Percentiles rank a stretch among this genome's conserved stretches.
Evolutionary conservation across 352 stramenopile species (phyloP).

Genomic region (Pythium coloratum): DNA sequence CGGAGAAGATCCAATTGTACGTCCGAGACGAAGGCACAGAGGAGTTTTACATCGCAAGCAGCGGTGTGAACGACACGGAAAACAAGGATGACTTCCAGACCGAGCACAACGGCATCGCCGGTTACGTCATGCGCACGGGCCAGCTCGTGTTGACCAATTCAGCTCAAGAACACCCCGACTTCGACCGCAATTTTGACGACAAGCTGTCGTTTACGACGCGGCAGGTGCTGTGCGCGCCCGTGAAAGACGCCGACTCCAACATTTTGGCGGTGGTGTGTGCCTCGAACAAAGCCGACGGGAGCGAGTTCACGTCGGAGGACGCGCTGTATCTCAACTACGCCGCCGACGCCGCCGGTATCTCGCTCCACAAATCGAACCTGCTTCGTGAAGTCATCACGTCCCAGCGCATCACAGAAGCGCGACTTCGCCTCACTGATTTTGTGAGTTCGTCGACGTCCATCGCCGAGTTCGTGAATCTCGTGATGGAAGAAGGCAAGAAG

Average conservation of each 20-base stretch:
- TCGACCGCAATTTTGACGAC: slow-evolving; percentile 64
- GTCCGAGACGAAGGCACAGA: slow-evolving; percentile 36
- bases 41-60: slow-evolving; percentile 63
- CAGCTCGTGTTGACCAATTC: slow-evolving; percentile 71
- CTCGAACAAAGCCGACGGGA: slow-evolving; percentile 68
- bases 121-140: slow-evolving; percentile 62
- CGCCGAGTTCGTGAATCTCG: slow-evolving; percentile 61
- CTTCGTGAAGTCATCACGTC: slow-evolving; percentile 66
- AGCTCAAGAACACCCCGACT: slow-evolving; percentile 57
- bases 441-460: slow-evolving; percentile 58
- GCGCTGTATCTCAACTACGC: slow-evolving; percentile 75
- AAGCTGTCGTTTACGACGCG: slow-evolving; percentile 63
- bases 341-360: slow-evolving; percentile 64
- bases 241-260: slow-evolving; percentile 51
- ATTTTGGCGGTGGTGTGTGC: slow-evolving; percentile 68
- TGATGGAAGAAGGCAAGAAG: slow-evolving; percentile 69
- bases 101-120: slow-evolving; percentile 67
- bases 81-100: slow-evolving; percentile 25
- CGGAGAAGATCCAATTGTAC: slow-evolving; percentile 41
- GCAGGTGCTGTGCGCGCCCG: slow-evolving; percentile 60
- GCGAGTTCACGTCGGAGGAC: slow-evolving; percentile 65
- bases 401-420: slow-evolving; percentile 63
- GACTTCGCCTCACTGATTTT: slow-evolving; percentile 59
- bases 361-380: slow-evolving; percentile 65
- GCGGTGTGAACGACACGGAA: slow-evolving; percentile 49